Evolutionary conservation across 2,329 filamentous ascomycete species (phyloP), one percentile per base, ranked within the genome.

Genomic region (Fonsecaea nubica): DNA sequence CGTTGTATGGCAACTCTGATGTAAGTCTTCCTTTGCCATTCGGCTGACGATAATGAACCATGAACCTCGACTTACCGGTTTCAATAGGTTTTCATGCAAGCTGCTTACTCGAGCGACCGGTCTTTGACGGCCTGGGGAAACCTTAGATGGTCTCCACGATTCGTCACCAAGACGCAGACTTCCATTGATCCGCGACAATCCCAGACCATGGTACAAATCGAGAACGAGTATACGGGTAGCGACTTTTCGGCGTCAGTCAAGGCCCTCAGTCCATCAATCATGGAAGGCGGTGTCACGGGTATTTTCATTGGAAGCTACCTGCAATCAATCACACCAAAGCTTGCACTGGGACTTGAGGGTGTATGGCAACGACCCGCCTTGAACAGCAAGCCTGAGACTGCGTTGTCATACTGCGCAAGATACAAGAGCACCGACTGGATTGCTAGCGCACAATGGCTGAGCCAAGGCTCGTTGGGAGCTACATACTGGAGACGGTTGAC

Each of bases 231-330:
- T 82, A 91, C 88, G 25, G 95, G 95, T 77, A 84, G 87, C 75
- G 95, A 99, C 81, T 99, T 99, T 82, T 94, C 91, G 53, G 92
- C 93, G 30, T 94, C 92, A 50, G 77, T 99, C 74, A 99, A 98
- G 84, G 89, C 92, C 76, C 87, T 98, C 77, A 98, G 98, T 84
- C 95, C 95, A n/a, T 97, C 93, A 5, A 84, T 90, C 72, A 87
- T 99, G 61, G 93, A 98, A 77, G 94, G 95, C 66, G 92, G 93
- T 63, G 81, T 97, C 59, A 99, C 94, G 32, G 95, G 95, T 74
- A 97, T 98, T 80, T 92, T 92, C 78, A 93, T 99, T 75, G 93
- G 92, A 74, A 95, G 91, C 83, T 98, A 98, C 81, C 86, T 99
- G 67, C 95, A 99, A 81, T 92, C 93, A 58, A 83, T 99, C 69